Percentiles rank a stretch among this genome's conserved stretches.
These are phyloP conservation scores for Phytophthora nicotianae DNA, from an alignment of 352 stramenopile species.

Conservation along the genomic window DNA sequence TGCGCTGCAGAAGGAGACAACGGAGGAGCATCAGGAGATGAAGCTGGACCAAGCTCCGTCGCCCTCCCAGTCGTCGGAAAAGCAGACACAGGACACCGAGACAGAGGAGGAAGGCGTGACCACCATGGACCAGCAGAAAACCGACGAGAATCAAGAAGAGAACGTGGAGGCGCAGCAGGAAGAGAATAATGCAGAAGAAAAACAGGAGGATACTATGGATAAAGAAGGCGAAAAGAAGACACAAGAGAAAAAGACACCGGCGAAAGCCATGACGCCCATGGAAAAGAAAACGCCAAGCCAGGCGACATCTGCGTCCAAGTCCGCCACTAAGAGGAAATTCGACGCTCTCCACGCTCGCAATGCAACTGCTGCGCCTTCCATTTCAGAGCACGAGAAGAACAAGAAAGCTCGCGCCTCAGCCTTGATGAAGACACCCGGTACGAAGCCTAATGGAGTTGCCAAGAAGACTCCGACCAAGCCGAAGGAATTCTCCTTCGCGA, in stretches of 20 bases:
- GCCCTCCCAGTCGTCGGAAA: slow-evolving; percentile 1
- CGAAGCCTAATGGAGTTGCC: slow-evolving; percentile 3
- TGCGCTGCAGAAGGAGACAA: slow-evolving; percentile 3
- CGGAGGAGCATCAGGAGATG: slow-evolving; percentile 2
- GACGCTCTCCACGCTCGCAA: slow-evolving; percentile 19
- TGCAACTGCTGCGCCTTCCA: slow-evolving; percentile 1
- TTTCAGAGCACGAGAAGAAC: slow-evolving; percentile 27
- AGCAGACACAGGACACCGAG: slow-evolving; percentile 14
- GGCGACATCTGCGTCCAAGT: slow-evolving; percentile 3
- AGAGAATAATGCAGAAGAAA: slow-evolving; percentile 7
- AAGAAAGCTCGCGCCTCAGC: slow-evolving; percentile 28
- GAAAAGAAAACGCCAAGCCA: slow-evolving; percentile 10
- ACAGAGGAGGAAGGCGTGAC: slow-evolving; percentile 5
- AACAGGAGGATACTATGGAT: too few species aligned
- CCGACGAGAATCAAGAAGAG: slow-evolving; percentile 2
- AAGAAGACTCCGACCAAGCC: slow-evolving; percentile 18
- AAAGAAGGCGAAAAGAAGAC: not conserved
- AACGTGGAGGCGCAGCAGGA: not conserved
- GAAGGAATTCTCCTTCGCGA: slow-evolving; percentile 39
- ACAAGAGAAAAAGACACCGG: slow-evolving; percentile 2
- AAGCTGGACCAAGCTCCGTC: slow-evolving; percentile 1
- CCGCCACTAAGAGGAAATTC: slow-evolving; percentile 34
- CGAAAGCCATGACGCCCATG: slow-evolving; percentile 4
- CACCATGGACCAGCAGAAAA: slow-evolving; percentile 1
- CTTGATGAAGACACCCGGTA: slow-evolving; percentile 14